phyloP scores from a whole-genome alignment of 768 basidiomycete genomes.

The Symmetrospora coprosmae region DNA sequence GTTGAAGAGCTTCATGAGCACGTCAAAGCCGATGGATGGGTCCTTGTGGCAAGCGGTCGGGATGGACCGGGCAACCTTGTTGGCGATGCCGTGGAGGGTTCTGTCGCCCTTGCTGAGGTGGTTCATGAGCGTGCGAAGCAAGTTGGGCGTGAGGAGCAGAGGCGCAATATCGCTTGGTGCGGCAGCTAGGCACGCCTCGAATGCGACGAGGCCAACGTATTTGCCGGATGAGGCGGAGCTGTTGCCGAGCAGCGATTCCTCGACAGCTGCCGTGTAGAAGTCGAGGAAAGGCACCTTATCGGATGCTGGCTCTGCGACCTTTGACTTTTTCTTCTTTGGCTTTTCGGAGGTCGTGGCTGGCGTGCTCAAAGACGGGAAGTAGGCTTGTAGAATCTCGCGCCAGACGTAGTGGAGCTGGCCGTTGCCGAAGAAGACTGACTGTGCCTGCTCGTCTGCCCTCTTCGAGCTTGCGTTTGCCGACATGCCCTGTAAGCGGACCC shows the following conservation, averaged over 20 bases:
- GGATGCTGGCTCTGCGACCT: neutral
- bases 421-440: constrained; percentile 39
- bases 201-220: constrained; percentile 4
- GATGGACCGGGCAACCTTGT: constrained; percentile 65
- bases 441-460: constrained; percentile 15
- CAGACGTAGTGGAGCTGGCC: constrained; percentile 91
- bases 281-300: constrained; percentile 62
- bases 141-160: constrained; percentile 70
- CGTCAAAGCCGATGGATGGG: constrained; percentile 64
- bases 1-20: constrained; percentile 72
- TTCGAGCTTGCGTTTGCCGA: constrained; percentile 30
- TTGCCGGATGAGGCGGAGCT: constrained; percentile 6
- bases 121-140: constrained; percentile 94
- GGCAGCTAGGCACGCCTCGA: neutral
- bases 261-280: constrained; percentile 79
- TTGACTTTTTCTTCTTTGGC: constrained; percentile 16
- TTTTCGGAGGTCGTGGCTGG: constrained; percentile 34
- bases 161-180: neutral
- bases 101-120: constrained; percentile 78
- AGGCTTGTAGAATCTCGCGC: constrained; percentile 63
- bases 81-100: constrained; percentile 75
- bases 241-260: constrained; percentile 36
- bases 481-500: constrained; percentile 22
- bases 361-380: constrained; percentile 43
- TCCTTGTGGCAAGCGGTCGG: constrained; percentile 59